Percentiles rank a stretch among this genome's conserved stretches.
phyloP scores from a whole-genome alignment of 2,329 filamentous ascomycete species.

The Myriosclerotinia scirpicola region DNA sequence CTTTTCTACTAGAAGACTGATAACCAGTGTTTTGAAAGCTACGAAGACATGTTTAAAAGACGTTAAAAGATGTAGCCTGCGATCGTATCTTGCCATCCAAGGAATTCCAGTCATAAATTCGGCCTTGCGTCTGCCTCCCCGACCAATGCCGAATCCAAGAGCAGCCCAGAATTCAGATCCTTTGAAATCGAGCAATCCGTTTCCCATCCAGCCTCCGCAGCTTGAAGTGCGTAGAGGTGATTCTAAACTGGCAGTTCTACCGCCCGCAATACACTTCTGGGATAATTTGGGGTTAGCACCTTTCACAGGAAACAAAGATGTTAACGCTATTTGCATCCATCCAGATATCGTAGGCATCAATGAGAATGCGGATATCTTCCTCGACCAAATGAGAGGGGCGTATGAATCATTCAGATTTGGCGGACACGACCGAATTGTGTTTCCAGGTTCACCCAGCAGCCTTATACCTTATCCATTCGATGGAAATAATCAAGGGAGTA shows the following conservation, averaged over 20 bases:
- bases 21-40: constrained; percentile 49
- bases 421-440: constrained; percentile 51
- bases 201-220: constrained; percentile 66
- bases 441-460: constrained; percentile 42
- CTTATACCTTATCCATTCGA: constrained; percentile 37
- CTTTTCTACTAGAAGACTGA: constrained; percentile 34
- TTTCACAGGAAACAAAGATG: constrained; percentile 67
- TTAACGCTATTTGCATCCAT: constrained; percentile 69
- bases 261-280: constrained; percentile 77
- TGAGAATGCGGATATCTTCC: constrained; percentile 61
- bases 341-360: constrained; percentile 64
- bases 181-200: constrained; percentile 53
- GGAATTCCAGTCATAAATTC: constrained; percentile 56
- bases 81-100: constrained; percentile 56
- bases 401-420: constrained; percentile 77
- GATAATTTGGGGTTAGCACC: constrained; percentile 75
- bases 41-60: constrained; percentile 48
- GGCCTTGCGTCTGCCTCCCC: constrained; percentile 48
- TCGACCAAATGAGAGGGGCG: constrained; percentile 65
- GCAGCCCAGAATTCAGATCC: constrained; percentile 27
- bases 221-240: constrained; percentile 71
- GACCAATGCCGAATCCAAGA: constrained; percentile 36
- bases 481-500: constrained; percentile 43
- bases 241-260: constrained; percentile 68
- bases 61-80: constrained; percentile 46